Evolutionary conservation across 371 early-diverging fungal genomes (phyloP).

Genomic region (Neoconidiobolus thromboides): DNA sequence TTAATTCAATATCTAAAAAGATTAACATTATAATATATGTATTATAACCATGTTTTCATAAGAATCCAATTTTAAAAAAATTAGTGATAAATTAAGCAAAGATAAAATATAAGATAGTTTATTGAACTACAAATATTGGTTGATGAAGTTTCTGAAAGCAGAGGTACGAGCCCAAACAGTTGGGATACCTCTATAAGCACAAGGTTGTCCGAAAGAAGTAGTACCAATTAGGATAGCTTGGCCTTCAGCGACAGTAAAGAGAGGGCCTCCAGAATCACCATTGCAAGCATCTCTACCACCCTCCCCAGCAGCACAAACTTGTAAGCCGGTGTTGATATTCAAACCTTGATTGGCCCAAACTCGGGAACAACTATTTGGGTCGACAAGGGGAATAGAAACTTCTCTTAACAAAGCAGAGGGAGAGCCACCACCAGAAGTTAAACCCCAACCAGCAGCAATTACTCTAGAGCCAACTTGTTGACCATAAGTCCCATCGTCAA

Average conservation of each 20-base stretch:
- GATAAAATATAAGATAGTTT: no score
- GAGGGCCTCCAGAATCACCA: slow-evolving; percentile 5
- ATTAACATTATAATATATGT: no score
- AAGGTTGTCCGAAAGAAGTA: slow-evolving; percentile 3
- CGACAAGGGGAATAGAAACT: background rate
- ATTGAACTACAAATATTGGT: no score
- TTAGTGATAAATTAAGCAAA: no score
- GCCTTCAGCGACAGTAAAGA: background rate
- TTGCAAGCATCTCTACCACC: slow-evolving; percentile 1
- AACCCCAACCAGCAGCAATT: background rate
- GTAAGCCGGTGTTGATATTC: background rate
- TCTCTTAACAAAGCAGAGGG: background rate
- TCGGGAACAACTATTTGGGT: background rate
- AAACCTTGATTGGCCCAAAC: background rate
- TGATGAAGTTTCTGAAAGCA: background rate
- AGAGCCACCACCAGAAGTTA: background rate
- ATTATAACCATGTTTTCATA: no score
- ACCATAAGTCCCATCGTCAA: background rate
- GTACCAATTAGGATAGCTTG: slow-evolving; percentile 1
- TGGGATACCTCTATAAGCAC: background rate
- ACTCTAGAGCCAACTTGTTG: background rate
- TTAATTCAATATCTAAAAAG: no score
- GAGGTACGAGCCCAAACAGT: background rate
- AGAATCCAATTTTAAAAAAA: no score
- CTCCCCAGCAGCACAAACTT: background rate